Evolutionary conservation across 2,329 filamentous ascomycete species (phyloP).

Genomic region (Colletotrichum liaoningense): DNA sequence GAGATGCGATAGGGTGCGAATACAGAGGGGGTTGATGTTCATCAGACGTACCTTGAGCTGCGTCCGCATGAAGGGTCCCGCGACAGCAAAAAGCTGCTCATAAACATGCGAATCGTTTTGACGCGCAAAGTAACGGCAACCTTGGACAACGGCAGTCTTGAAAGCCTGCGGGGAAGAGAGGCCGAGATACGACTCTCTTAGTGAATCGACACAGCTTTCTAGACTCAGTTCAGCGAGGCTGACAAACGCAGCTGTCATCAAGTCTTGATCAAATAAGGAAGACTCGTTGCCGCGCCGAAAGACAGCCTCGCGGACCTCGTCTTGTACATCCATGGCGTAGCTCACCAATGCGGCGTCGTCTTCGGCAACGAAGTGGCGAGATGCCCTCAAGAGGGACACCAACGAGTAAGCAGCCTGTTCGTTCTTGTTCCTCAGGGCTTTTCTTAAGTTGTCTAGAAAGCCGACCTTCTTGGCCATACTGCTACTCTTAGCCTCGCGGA

Average conservation of each 20-base stretch:
- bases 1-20: not conserved
- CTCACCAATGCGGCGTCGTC: conserved; percentile 73
- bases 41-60: conserved; percentile 63
- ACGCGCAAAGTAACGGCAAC: conserved; percentile 71
- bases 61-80: conserved; percentile 66
- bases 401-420: conserved; percentile 76
- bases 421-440: conserved; percentile 72
- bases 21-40: not conserved
- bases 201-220: conserved; percentile 66
- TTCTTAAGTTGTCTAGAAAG: conserved; percentile 73
- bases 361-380: conserved; percentile 72
- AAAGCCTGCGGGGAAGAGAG: conserved; percentile 68
- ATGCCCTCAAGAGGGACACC: conserved; percentile 70
- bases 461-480: conserved; percentile 74
- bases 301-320: conserved; percentile 74
- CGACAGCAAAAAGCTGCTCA: conserved; percentile 64
- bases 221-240: conserved; percentile 72
- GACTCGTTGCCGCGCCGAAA: conserved; percentile 66
- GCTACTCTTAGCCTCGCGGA: conserved; percentile 71
- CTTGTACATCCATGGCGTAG: conserved; percentile 77
- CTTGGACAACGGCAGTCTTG: conserved; percentile 72
- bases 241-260: conserved; percentile 76
- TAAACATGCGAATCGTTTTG: conserved; percentile 62
- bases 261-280: conserved; percentile 69
- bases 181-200: conserved; percentile 68